Base-by-base conservation (phyloP, 108 stramenopile species). In the Skeletonema grethae region DNA sequence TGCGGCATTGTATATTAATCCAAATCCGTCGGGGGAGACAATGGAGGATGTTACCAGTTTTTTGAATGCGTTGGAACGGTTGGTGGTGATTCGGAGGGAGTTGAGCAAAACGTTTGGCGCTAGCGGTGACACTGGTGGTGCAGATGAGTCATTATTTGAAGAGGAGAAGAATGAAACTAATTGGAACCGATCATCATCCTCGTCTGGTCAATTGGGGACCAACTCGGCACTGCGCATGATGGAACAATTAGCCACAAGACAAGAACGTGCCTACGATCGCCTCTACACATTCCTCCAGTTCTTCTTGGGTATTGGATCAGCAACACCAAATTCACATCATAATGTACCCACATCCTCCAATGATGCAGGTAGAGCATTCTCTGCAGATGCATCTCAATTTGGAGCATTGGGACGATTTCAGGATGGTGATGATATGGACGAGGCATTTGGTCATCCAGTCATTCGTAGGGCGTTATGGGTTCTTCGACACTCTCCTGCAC, bases 221-320 rank as follows among this genome's bases (percentile, higher is more conserved):
- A 80, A 88, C 9, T 91, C 90, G 25, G 91, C 94, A 0, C 61
- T 92, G 24, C 76, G 91, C 22, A 95, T 95, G 94, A 91, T 95
- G 90, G 94, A 95, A 71, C 61, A 74, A 20, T 72, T 95, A 38
- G 89, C 90, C 9, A 61, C 76, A 46, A 88, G 91, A 41, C 95
- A 95, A 75, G 90, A 95, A 79, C 78, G 76, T 6, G 95, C 95
- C 57, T 90, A 91, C 59, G 95, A 95, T 76, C 87, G 91, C 34
- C 76, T 95, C 43, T 95, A 95, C 70, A 89, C 87, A 61, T 93
- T 90, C 82, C 48, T 95, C 25, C 90, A 91, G 70, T 78, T 64
- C 46, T 85, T 80, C 68, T 67, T 95, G 35, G 84, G 89, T 39
- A 72, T 90, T 18, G 73, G 79, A 32, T 63, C 63, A 25, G 70